A percentile compares a stretch with the other conserved stretches of the same genome.
phyloP scores from a whole-genome alignment of 176 grass and related monocot species.

The Echinochloa phyllopogon region DNA sequence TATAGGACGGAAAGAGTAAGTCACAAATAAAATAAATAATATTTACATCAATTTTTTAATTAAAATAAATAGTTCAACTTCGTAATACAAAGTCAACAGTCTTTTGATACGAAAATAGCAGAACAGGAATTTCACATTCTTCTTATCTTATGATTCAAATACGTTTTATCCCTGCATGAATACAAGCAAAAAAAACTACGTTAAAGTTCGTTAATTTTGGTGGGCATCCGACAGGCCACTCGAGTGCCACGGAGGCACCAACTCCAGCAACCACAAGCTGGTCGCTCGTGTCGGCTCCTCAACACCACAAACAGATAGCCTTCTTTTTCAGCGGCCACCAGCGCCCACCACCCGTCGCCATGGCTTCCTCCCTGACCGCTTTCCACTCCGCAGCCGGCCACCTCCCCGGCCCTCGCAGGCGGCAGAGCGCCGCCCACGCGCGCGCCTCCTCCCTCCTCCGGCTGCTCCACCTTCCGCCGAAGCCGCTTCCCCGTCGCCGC shows the following conservation, averaged over 20 bases:
- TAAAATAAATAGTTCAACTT: too few species aligned
- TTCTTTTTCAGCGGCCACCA: slow-evolving; percentile 32
- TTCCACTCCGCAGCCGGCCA: slow-evolving; percentile 3
- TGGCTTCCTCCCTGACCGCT: slow-evolving; percentile 47
- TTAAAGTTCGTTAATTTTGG: too few species aligned
- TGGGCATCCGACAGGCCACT: neutral
- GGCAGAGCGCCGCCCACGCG: neutral
- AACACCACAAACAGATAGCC: slow-evolving; percentile 40
- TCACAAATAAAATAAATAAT: too few species aligned
- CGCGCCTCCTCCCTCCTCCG: neutral
- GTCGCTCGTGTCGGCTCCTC: neutral
- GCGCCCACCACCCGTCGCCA: neutral
- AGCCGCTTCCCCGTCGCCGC: neutral
- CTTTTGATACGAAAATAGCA: too few species aligned
- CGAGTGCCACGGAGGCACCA: neutral
- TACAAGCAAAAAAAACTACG: too few species aligned
- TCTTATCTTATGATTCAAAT: too few species aligned
- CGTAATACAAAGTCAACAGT: too few species aligned
- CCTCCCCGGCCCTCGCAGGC: neutral
- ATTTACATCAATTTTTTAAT: too few species aligned
- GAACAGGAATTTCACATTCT: too few species aligned
- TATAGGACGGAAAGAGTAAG: too few species aligned
- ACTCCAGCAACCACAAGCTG: neutral
- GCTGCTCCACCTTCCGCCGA: neutral
- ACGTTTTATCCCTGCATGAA: too few species aligned